phyloP scores from a whole-genome alignment of 306 rosid genomes.

The Pyrus betulifolia region DNA sequence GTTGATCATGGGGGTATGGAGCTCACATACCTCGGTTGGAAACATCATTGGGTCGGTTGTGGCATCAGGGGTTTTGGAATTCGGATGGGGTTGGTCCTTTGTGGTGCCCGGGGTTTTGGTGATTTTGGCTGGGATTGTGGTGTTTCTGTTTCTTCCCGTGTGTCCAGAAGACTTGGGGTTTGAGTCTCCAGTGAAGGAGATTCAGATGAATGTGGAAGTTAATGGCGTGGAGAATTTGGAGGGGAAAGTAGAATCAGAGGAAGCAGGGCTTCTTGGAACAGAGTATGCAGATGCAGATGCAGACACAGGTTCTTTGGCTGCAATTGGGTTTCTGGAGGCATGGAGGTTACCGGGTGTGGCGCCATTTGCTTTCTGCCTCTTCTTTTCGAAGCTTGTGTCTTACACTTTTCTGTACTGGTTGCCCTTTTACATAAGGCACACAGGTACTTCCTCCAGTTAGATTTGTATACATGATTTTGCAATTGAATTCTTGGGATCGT shows the following conservation, averaged over 20 bases:
- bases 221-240: constrained; percentile 18
- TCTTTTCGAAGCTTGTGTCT: constrained; percentile 93
- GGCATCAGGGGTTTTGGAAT: constrained; percentile 67
- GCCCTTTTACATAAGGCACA: constrained; percentile 84
- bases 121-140: constrained; percentile 56
- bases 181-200: constrained; percentile 34
- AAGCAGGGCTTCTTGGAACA: constrained; percentile 45
- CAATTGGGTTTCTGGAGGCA: constrained; percentile 92
- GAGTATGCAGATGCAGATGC: constrained; percentile 14
- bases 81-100: constrained; percentile 99
- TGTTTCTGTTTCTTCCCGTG: constrained; percentile 68
- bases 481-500: neutral
- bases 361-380: constrained; percentile 76
- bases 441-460: constrained; percentile 25
- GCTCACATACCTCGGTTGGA: constrained; percentile 85
- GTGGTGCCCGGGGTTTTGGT: constrained; percentile 68
- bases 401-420: constrained; percentile 87
- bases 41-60: constrained; percentile 73
- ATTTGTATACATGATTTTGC: neutral
- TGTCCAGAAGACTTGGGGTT: constrained; percentile 62
- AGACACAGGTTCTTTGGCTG: constrained; percentile 31
- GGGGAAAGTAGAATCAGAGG: constrained; percentile 55
- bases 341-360: constrained; percentile 88
- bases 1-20: constrained; percentile 90
- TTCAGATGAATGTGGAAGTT: constrained; percentile 45